Evolutionary conservation across 352 stramenopile species (phyloP).

Genomic region (Globisporangium sylvaticum): DNA sequence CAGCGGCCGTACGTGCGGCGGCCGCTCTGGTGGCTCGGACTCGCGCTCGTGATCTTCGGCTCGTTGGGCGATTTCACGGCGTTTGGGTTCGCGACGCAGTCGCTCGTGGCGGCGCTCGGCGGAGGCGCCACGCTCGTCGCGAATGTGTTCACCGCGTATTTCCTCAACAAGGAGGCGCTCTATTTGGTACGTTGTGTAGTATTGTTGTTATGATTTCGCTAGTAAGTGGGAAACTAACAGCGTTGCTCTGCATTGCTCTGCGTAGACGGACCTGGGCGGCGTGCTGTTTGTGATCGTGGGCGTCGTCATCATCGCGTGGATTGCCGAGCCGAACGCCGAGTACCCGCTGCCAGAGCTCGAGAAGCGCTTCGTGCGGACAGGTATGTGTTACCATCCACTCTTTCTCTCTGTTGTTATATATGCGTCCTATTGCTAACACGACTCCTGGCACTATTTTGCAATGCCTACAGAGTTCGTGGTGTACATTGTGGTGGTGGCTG

Average conservation of each 20-base stretch:
- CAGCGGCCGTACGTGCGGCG: slow-evolving; percentile 80
- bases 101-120: slow-evolving; percentile 82
- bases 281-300: slow-evolving; percentile 86
- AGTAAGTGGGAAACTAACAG: not conserved
- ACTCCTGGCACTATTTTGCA: not conserved
- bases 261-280: slow-evolving; percentile 71
- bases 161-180: slow-evolving; percentile 76
- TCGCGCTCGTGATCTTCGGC: slow-evolving; percentile 73
- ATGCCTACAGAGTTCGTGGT: slow-evolving; percentile 49
- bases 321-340: slow-evolving; percentile 80
- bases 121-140: slow-evolving; percentile 83
- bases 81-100: slow-evolving; percentile 89
- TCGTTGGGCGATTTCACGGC: slow-evolving; percentile 87
- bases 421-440: not conserved
- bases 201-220: not conserved
- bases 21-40: slow-evolving; percentile 84
- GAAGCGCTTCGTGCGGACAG: slow-evolving; percentile 69
- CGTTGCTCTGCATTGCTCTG: not conserved
- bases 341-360: slow-evolving; percentile 85
- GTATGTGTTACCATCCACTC: slow-evolving; percentile 20
- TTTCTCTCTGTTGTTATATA: not conserved
- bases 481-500: slow-evolving; percentile 74
- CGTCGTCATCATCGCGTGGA: slow-evolving; percentile 84
- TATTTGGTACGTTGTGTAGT: slow-evolving; percentile 36
- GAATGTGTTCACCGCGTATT: slow-evolving; percentile 86